Conservation (phyloP, 2,329 filamentous ascomycete genomes). For the Xylaria arbuscula region DNA sequence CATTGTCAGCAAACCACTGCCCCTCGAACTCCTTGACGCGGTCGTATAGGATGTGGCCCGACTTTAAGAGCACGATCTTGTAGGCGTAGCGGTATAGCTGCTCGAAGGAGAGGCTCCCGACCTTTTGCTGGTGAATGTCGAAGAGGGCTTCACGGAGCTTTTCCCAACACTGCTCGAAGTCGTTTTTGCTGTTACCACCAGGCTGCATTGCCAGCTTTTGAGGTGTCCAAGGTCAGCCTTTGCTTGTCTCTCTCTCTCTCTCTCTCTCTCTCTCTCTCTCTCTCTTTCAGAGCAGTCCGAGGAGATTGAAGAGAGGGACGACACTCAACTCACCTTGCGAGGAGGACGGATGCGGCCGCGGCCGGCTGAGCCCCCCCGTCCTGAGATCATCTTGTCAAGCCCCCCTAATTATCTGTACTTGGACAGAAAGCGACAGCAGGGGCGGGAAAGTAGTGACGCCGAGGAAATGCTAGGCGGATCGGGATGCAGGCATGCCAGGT, state of each 20-base stretch:
- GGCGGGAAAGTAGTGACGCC: not conserved
- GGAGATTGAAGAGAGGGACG: not conserved
- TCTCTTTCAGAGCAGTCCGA: not conserved
- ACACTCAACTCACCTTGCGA: conserved; percentile 46
- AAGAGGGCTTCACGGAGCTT: conserved; percentile 79
- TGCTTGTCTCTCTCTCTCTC: not conserved
- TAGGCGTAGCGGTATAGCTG: conserved; percentile 94
- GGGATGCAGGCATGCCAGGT: conserved; percentile 12
- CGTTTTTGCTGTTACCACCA: conserved; percentile 69
- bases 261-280: not conserved
- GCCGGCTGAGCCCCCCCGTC: conserved; percentile 48
- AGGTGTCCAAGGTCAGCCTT: conserved; percentile 30
- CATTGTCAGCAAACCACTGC: conserved; percentile 79
- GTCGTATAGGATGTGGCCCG: conserved; percentile 83
- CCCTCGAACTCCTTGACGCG: conserved; percentile 84
- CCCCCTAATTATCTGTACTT: not conserved
- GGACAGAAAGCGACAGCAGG: not conserved
- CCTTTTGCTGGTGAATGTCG: conserved; percentile 93
- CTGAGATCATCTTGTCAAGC: conserved; percentile 48
- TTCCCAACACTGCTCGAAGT: conserved; percentile 89
- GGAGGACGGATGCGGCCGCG: conserved; percentile 50
- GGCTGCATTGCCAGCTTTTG: conserved; percentile 47
- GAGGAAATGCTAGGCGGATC: not conserved
- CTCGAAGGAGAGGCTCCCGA: conserved; percentile 91
- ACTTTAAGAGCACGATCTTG: conserved; percentile 90